Evolutionary conservation across 495 filamentous ascomycete genomes (phyloP).

Genomic region (Cercophora samala): DNA sequence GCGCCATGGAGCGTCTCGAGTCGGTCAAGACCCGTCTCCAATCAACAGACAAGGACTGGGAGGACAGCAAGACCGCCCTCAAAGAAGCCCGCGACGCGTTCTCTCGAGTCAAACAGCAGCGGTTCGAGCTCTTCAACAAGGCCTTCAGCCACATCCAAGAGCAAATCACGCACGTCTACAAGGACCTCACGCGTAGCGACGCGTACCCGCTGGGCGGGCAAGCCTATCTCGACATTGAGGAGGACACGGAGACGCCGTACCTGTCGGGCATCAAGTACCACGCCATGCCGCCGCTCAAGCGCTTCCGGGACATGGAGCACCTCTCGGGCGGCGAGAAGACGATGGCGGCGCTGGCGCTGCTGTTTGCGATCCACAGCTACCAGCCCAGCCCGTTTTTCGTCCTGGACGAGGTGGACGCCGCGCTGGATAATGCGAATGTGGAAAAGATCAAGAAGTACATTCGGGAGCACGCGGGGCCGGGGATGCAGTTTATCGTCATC

Average conservation of each 20-base stretch:
- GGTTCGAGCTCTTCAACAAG: slow-evolving; percentile 88
- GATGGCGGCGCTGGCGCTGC: slow-evolving; percentile 91
- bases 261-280: slow-evolving; percentile 94
- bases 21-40: slow-evolving; percentile 79
- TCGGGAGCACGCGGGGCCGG: slow-evolving; percentile 85
- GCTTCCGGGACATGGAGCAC: slow-evolving; percentile 99
- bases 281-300: slow-evolving; percentile 97
- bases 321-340: slow-evolving; percentile 97
- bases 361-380: slow-evolving; percentile 94
- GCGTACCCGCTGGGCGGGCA: slow-evolving; percentile 86
- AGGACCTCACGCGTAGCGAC: slow-evolving; percentile 83
- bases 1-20: slow-evolving; percentile 88
- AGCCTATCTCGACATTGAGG: slow-evolving; percentile 90
- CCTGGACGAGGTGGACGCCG: slow-evolving; percentile 96
- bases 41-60: slow-evolving; percentile 83
- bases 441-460: slow-evolving; percentile 95
- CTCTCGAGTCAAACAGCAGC: slow-evolving; percentile 71
- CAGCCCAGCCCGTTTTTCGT: slow-evolving; percentile 97
- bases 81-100: slow-evolving; percentile 79
- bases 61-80: slow-evolving; percentile 69
- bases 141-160: slow-evolving; percentile 94
- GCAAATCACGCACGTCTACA: slow-evolving; percentile 90
- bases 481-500: slow-evolving; percentile 99
- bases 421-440: slow-evolving; percentile 94
- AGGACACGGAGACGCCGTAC: slow-evolving; percentile 82